Conservation (phyloP, 345 rosid species). For the Camelina neglecta region DNA sequence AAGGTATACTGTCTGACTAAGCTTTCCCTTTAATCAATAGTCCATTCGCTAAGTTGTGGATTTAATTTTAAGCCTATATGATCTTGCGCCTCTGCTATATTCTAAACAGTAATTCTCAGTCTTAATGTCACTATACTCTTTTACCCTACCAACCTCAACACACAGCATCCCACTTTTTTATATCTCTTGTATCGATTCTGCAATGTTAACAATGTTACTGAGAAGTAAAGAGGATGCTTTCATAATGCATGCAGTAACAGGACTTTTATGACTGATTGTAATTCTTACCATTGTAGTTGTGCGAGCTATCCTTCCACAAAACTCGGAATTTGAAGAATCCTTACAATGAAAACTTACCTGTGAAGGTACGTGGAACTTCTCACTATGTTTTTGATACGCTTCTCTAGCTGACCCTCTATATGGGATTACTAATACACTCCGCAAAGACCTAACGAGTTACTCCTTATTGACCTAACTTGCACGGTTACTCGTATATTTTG, state of each 20-base stretch:
- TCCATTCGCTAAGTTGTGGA: not conserved
- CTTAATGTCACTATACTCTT: constrained; percentile 19
- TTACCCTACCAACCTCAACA: constrained; percentile 12
- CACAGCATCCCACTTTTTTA: constrained; percentile 7
- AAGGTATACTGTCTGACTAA: constrained; percentile 57
- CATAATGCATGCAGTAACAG: constrained; percentile 16
- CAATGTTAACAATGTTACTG: constrained; percentile 2
- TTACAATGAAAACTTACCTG: constrained; percentile 95
- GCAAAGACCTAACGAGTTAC: constrained; percentile 5
- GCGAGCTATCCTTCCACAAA: constrained; percentile 94
- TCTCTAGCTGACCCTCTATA: constrained; percentile 15
- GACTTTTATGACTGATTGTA: constrained; percentile 36
- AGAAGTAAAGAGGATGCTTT: not conserved
- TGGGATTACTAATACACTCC: not conserved
- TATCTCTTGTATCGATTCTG: constrained; percentile 11
- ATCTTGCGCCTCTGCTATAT: constrained; percentile 9
- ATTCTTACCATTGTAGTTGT: constrained; percentile 65
- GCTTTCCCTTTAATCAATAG: constrained; percentile 8
- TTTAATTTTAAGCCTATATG: constrained; percentile 23
- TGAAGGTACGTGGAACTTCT: constrained; percentile 68
- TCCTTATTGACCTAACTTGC: constrained; percentile 10
- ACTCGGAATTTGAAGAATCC: constrained; percentile 95
- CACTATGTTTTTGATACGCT: constrained; percentile 5
- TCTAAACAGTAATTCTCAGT: constrained; percentile 3
- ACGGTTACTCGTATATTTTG: constrained; percentile 14